Percentiles rank a stretch among this genome's conserved stretches.
Conservation (phyloP, 2,329 filamentous ascomycete genomes). For the Malbranchea zuffiana region DNA sequence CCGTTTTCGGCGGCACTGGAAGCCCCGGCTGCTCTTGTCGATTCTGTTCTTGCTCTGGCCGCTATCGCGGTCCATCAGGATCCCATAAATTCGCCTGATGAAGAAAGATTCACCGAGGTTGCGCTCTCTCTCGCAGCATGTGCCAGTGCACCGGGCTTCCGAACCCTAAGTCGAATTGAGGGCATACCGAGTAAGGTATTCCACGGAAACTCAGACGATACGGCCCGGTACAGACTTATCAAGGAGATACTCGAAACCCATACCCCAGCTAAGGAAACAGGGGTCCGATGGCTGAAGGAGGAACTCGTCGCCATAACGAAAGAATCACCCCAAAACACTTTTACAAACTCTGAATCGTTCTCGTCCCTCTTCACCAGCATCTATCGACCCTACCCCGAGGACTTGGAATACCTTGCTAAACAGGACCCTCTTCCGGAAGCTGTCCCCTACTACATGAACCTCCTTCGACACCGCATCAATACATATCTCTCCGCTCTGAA, state of each 20-base stretch:
- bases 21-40: constrained; percentile 41
- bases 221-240: constrained; percentile 44
- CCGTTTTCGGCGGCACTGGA: constrained; percentile 19
- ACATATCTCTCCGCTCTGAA: constrained; percentile 48
- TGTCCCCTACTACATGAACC: constrained; percentile 36
- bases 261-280: constrained; percentile 45
- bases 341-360: constrained; percentile 29
- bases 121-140: constrained; percentile 38
- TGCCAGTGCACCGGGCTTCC: constrained; percentile 20
- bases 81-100: constrained; percentile 35
- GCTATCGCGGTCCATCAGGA: constrained; percentile 36
- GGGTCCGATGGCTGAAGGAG: constrained; percentile 50
- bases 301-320: constrained; percentile 41
- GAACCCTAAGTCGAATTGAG: constrained; percentile 29
- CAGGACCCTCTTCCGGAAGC: too few relatives aligned
- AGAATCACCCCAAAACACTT: constrained; percentile 16
- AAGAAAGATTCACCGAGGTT: constrained; percentile 44
- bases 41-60: constrained; percentile 44
- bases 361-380: constrained; percentile 40
- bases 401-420: too few relatives aligned
- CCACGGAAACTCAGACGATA: constrained; percentile 43
- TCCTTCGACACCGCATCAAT: constrained; percentile 36
- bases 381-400: constrained; percentile 34
- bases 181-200: constrained; percentile 31
- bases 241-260: constrained; percentile 44